Conservation (phyloP, 305 asterid genomes). For the Fraxinus ornus region DNA sequence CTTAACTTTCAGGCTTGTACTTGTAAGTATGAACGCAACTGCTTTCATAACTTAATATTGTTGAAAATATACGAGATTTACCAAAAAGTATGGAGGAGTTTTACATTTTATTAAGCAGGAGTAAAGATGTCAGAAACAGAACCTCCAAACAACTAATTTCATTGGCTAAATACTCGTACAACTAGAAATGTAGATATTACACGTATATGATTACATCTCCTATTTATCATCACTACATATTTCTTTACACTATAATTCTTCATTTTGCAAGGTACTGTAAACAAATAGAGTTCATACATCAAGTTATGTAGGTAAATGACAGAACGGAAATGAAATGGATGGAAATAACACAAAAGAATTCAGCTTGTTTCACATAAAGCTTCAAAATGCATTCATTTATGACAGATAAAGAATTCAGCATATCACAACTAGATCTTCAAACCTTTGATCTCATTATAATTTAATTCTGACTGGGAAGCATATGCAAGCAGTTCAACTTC, state of each 20-base stretch:
- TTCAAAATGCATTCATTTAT: conserved; percentile 21
- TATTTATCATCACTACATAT: not conserved
- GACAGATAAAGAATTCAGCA: not conserved
- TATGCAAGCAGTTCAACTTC: conserved; percentile 17
- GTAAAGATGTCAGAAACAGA: not conserved
- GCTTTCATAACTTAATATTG: not conserved
- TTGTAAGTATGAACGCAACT: not conserved
- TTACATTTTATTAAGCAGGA: not conserved
- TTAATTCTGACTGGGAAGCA: conserved; percentile 21
- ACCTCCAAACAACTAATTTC: not conserved
- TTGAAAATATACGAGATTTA: not conserved
- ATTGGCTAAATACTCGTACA: not conserved
- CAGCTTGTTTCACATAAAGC: conserved; percentile 2
- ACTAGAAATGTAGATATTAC: not conserved
- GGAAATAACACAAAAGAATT: conserved; percentile 17
- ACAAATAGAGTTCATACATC: not conserved
- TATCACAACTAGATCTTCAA: conserved; percentile 14
- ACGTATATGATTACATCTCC: not conserved
- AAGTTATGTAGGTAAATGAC: not conserved
- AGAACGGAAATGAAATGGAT: conserved; percentile 9
- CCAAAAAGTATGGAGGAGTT: not conserved
- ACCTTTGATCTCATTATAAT: conserved; percentile 47
- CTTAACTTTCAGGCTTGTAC: not conserved
- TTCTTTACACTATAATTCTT: not conserved
- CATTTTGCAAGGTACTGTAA: conserved; percentile 4